Evolutionary conservation across 164 flowering plant species (phyloP).

Genomic region (Chimonanthus salicifolius): DNA sequence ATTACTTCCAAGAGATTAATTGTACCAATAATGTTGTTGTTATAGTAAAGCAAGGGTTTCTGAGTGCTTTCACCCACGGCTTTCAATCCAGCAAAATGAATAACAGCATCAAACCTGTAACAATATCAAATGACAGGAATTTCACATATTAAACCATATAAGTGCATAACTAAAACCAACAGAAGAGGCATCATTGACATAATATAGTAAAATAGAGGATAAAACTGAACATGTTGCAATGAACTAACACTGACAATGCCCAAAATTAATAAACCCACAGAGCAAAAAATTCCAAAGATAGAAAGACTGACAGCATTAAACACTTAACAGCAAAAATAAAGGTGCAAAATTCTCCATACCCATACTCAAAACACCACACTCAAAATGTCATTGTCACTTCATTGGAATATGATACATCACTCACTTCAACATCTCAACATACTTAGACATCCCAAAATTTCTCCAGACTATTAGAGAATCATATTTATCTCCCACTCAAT

Average conservation of each 20-base stretch:
- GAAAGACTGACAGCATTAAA: too few species aligned
- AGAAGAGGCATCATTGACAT: neutral
- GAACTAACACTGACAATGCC: neutral
- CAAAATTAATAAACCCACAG: too few species aligned
- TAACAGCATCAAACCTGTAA: constrained; percentile 92
- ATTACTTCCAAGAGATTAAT: constrained; percentile 79
- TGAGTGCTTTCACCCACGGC: constrained; percentile 98
- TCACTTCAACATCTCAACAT: too few species aligned
- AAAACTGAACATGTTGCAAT: neutral
- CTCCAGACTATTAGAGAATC: too few species aligned
- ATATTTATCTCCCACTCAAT: too few species aligned
- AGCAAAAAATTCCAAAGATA: neutral
- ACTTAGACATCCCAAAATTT: too few species aligned
- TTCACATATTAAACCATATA: neutral
- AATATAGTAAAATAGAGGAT: neutral
- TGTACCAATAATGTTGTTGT: constrained; percentile 88
- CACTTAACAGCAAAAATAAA: too few species aligned
- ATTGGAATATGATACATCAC: too few species aligned
- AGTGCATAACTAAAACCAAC: neutral
- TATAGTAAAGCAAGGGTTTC: constrained; percentile 71
- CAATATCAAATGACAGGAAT: neutral
- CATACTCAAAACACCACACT: too few species aligned
- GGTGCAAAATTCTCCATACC: too few species aligned
- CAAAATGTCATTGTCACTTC: too few species aligned
- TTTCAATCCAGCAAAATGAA: constrained; percentile 96